Evolutionary conservation across 1,139 yeast genomes (phyloP).

Genomic region (Nakaseomyces uthaithaninus): DNA sequence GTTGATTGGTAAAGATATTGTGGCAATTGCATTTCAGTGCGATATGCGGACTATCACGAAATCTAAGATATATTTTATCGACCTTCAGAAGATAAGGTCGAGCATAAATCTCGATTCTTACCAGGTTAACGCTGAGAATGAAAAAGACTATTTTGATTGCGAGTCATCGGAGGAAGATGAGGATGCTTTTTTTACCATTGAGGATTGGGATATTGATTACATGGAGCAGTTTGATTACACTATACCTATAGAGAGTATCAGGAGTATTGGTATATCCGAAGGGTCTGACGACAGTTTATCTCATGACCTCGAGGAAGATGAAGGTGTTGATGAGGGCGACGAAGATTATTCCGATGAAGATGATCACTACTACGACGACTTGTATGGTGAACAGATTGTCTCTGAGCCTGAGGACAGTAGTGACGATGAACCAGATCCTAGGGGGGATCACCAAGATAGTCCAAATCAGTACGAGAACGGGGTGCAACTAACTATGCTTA

Average conservation of each 20-base stretch:
- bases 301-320: background rate
- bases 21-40: slow-evolving; percentile 3
- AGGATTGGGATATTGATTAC: slow-evolving; percentile 4
- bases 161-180: slow-evolving; percentile 1
- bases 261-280: background rate
- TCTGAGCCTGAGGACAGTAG: no score
- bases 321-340: background rate
- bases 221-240: background rate
- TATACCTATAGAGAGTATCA: background rate
- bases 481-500: background rate
- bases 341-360: background rate
- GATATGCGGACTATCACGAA: background rate
- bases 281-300: background rate
- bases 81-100: background rate
- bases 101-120: background rate
- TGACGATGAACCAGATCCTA: no score
- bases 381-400: no score
- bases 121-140: background rate
- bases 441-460: no score
- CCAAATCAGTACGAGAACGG: no score
- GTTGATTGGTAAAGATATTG: background rate
- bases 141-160: background rate
- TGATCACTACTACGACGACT: background rate
- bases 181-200: background rate
- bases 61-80: background rate